phyloP scores from a whole-genome alignment of 2,329 filamentous ascomycete genomes.

The Fusarium caatingaense region DNA sequence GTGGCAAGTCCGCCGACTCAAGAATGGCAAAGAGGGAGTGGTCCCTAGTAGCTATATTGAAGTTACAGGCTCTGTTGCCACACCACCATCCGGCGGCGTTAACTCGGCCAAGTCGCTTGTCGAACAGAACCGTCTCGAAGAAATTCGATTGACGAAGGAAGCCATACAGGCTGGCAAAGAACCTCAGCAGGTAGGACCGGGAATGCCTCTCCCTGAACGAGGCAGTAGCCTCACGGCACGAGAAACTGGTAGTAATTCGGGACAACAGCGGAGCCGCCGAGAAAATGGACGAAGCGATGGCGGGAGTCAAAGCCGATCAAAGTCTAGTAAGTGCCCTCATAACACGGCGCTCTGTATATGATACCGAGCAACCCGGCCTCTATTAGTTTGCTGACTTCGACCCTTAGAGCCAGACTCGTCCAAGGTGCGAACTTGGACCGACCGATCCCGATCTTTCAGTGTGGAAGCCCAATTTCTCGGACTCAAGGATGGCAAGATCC shows the following conservation, averaged over 20 bases:
- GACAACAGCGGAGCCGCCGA: constrained; percentile 76
- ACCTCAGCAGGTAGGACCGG: constrained; percentile 76
- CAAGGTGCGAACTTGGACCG: constrained; percentile 93
- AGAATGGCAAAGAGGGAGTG: constrained; percentile 94
- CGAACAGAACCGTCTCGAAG: constrained; percentile 82
- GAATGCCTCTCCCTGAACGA: constrained; percentile 79
- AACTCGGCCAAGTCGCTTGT: constrained; percentile 71
- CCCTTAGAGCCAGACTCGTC: constrained; percentile 79
- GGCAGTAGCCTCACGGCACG: constrained; percentile 79
- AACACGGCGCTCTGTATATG: neutral
- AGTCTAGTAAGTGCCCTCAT: constrained; percentile 72
- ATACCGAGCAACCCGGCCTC: neutral
- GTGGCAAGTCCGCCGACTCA: constrained; percentile 94
- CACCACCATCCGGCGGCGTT: constrained; percentile 62
- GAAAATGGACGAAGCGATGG: constrained; percentile 72
- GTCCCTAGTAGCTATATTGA: constrained; percentile 98
- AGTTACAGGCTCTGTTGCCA: constrained; percentile 74
- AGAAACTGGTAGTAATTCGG: constrained; percentile 74
- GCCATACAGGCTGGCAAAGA: constrained; percentile 74
- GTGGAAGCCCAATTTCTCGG: constrained; percentile 97
- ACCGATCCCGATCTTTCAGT: constrained; percentile 94
- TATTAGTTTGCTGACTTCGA: constrained; percentile 19
- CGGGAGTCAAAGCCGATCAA: constrained; percentile 66
- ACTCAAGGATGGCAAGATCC: constrained; percentile 94
- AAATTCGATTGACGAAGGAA: constrained; percentile 85